A percentile compares a stretch with the other conserved stretches of the same genome.
Evolutionary conservation across 495 filamentous ascomycete genomes (phyloP).

Genomic region (Talaromyces borbonicus): DNA sequence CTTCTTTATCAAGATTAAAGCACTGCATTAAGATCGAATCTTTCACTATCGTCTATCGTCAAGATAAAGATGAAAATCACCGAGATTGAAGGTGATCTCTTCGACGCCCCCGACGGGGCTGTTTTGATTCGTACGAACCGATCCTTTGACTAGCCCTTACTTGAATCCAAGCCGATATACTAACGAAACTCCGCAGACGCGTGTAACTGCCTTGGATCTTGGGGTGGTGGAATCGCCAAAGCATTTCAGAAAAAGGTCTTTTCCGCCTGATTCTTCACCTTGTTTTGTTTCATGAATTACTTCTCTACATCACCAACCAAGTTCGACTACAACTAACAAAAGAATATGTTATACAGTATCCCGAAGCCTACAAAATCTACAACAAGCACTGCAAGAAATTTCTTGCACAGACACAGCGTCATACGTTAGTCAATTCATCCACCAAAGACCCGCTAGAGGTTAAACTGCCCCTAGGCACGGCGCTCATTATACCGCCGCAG

Average conservation of each 20-base stretch:
- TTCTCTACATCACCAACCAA: not conserved
- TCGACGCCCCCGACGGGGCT: constrained; percentile 32
- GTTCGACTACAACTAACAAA: too few relatives aligned
- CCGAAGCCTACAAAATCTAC: constrained; percentile 29
- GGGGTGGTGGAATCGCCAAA: constrained; percentile 35
- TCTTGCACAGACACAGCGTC: not conserved
- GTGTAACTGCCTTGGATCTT: constrained; percentile 34
- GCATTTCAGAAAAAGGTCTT: constrained; percentile 25
- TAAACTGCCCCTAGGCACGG: constrained; percentile 24
- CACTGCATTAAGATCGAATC: too few relatives aligned
- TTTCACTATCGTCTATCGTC: too few relatives aligned
- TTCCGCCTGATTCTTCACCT: not conserved
- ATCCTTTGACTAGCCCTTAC: not conserved
- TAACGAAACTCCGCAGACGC: constrained; percentile 26
- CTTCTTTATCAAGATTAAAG: too few relatives aligned
- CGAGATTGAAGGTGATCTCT: constrained; percentile 32
- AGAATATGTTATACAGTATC: constrained; percentile 29
- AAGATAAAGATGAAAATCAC: constrained; percentile 2
- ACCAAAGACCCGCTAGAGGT: constrained; percentile 7
- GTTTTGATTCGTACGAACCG: constrained; percentile 35
- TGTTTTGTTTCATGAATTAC: not conserved
- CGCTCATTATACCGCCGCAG: constrained; percentile 36
- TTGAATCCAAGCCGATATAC: not conserved
- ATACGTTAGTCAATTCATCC: constrained; percentile 4
- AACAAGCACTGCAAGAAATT: constrained; percentile 20